phyloP scores from a whole-genome alignment of 208 protist species.

The Leishmania amazonensis region DNA sequence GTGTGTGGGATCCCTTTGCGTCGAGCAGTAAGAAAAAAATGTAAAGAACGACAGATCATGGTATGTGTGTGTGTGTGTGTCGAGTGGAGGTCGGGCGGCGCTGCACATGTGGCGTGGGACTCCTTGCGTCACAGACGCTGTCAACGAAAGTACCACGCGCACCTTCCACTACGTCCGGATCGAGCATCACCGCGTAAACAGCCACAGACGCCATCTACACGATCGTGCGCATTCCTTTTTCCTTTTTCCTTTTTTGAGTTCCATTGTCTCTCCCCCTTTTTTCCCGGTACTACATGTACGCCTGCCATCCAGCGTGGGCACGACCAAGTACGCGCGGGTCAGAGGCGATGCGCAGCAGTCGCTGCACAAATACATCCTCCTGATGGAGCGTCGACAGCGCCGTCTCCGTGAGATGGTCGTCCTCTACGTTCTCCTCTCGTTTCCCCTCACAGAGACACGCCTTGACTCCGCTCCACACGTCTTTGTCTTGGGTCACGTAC shows the following conservation, averaged over 20 bases:
- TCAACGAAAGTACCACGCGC: neutral
- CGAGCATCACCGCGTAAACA: neutral
- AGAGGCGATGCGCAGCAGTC: constrained; percentile 10
- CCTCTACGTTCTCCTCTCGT: neutral
- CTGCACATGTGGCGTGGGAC: neutral
- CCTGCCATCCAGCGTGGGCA: neutral
- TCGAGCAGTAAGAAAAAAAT: neutral
- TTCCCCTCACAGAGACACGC: neutral
- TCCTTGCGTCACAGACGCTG: neutral
- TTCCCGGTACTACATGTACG: constrained; percentile 3
- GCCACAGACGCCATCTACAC: neutral
- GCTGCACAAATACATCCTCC: constrained; percentile 10
- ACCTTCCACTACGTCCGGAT: neutral
- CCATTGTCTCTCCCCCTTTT: neutral
- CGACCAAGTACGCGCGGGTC: constrained; percentile 9
- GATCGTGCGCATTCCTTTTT: neutral
- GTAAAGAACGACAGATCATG: neutral
- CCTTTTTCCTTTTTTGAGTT: neutral
- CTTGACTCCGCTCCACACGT: constrained; percentile 1
- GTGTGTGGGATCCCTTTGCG: neutral
- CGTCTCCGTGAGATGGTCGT: neutral
- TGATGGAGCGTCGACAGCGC: neutral
- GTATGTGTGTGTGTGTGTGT: neutral
- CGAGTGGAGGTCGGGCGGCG: neutral
- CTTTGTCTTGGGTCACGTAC: constrained; percentile 2